phyloP scores from a whole-genome alignment of 2,329 filamentous ascomycete species.

The Paraphoma chrysanthemicola region DNA sequence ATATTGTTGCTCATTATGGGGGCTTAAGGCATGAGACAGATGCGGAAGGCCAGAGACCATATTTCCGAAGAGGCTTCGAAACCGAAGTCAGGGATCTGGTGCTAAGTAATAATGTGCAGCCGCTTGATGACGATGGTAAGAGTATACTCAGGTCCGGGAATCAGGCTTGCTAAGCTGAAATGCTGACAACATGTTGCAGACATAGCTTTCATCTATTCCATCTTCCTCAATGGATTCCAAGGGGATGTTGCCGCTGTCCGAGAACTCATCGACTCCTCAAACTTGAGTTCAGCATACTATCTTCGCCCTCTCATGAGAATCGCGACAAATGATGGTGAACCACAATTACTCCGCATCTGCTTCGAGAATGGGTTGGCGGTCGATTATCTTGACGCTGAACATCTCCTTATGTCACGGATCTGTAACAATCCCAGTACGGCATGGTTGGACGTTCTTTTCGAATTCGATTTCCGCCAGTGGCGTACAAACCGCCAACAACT shows the following conservation, averaged over 20 bases:
- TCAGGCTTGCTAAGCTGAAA: not conserved
- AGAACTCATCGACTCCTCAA: constrained; percentile 8
- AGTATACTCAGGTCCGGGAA: not conserved
- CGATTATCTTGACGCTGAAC: constrained; percentile 1
- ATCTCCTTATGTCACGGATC: not conserved
- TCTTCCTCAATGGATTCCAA: constrained; percentile 9
- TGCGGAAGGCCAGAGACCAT: constrained; percentile 5
- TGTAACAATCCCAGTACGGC: constrained; percentile 1
- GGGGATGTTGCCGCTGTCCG: constrained; percentile 4
- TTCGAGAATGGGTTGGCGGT: constrained; percentile 4
- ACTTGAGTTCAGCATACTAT: constrained; percentile 2
- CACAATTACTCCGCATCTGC: constrained; percentile 9
- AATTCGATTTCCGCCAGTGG: constrained; percentile 11
- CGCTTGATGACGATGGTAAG: constrained; percentile 7
- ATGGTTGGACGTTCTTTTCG: constrained; percentile 12
- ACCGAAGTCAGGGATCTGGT: constrained; percentile 6
- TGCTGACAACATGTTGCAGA: constrained; percentile 1
- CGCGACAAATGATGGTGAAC: constrained; percentile 1
- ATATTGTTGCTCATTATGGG: constrained; percentile 8
- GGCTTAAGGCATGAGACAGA: constrained; percentile 6
- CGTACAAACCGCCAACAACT: constrained; percentile 4
- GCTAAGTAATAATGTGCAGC: constrained; percentile 4
- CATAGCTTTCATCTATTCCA: constrained; percentile 6
- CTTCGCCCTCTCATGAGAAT: constrained; percentile 8
- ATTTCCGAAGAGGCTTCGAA: constrained; percentile 6